These are phyloP conservation scores for Agarophyton chilense DNA, from an alignment of 23 red algal genomes.

Conservation along the genomic window DNA sequence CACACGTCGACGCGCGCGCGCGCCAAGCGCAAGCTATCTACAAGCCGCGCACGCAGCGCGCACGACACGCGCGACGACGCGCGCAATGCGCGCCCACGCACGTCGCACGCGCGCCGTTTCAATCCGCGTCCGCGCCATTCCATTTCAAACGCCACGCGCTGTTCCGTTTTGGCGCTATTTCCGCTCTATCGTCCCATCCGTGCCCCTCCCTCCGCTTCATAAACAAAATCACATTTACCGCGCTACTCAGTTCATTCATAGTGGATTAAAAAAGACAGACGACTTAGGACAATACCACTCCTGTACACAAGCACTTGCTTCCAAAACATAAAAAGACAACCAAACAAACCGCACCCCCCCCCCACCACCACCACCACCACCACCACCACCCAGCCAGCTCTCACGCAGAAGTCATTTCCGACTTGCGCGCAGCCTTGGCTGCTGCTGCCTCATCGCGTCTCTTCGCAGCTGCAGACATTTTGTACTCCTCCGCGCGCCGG, in stretches of 20 bases:
- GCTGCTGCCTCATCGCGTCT: slow-evolving; percentile 2
- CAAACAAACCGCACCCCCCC: no score
- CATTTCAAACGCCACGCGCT: background rate
- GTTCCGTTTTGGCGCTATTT: slow-evolving; percentile 3
- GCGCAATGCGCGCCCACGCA: background rate
- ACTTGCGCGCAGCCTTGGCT: slow-evolving; percentile 9
- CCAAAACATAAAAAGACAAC: no score
- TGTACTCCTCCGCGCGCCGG: background rate
- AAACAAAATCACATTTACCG: slow-evolving; percentile 1
- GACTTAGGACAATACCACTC: background rate
- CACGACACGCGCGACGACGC: background rate
- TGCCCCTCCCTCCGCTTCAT: background rate
- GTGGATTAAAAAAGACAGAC: background rate
- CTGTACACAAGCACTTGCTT: background rate
- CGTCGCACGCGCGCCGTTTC: background rate
- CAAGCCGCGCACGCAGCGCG: background rate
- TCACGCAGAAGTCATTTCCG: slow-evolving; percentile 25
- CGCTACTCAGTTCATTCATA: background rate
- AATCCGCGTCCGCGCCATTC: background rate
- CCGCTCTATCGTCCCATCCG: background rate
- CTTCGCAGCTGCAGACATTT: background rate
- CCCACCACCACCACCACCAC: no score
- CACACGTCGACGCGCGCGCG: background rate
- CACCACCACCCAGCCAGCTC: background rate
- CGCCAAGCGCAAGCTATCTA: background rate